Base-by-base conservation (phyloP, 2,329 filamentous ascomycete genomes). In the Bipolaris bicolor region DNA sequence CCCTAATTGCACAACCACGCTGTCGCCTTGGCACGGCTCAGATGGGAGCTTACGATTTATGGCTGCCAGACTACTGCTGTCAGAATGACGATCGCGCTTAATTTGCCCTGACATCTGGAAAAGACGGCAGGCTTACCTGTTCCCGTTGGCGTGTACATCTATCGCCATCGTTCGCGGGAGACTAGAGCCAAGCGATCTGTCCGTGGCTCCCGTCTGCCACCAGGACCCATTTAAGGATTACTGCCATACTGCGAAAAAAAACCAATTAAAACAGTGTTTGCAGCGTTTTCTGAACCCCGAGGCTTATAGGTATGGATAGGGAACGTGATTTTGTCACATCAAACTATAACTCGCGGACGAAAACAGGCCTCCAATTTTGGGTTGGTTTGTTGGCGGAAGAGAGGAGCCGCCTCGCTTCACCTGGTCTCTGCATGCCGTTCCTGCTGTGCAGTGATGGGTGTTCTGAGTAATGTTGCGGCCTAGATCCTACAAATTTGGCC, bases 1-100 rank as follows among this genome's bases (percentile, higher is more conserved):
- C 62, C 63, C 65, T 67, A 65, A 68, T 68, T 65, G 57, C 62
- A 57, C 60, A 34, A 65, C 58, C 37, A 56, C 47, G 37, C 49
- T 63, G 36, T 49, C 39, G 48, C 29, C 51, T 61, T 58, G 52
- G 58, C 55, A 52, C 47, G 4, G 15, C 34, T 26, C 9, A 36
- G 37, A 33, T 31, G 24, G 22, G 22, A n/a, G 7, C 22, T 31
- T 22, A 51, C 60, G 36, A 49, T 39, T 49, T 57, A 57, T 62
- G 60, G 51, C 37, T 52, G 41, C 13, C 40, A 49, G 60, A 61
- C 66, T 61, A 51, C 39, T 56, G 50, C 54, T 63, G 53, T 31
- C 29, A 40, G 22, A 16, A 57, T 49, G 58, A 57, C 57, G 56
- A 65, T 64, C 64, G 49, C 57, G 51, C 58, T 60, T 52, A 49